These are phyloP conservation scores for Anthoceros angustus DNA, from an alignment of 225 moss, liverwort and hornwort species.

Conservation along the genomic window DNA sequence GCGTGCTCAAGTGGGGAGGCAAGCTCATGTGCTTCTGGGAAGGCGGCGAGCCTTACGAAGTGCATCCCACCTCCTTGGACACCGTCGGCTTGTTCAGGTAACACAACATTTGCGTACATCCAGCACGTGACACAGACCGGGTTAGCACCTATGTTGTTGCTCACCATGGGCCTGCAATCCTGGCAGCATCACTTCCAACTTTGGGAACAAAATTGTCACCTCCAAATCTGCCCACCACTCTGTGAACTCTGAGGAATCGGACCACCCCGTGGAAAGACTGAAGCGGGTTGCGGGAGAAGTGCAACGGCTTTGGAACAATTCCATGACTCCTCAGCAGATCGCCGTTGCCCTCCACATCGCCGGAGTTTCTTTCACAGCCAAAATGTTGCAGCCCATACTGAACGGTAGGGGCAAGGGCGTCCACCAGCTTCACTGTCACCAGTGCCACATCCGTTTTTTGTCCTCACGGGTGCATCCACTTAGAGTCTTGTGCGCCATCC, in stretches of 20 bases:
- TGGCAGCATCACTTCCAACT: no score
- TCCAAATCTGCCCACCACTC: no score
- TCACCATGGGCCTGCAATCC: no score
- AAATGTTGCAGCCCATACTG: slow-evolving; percentile 19
- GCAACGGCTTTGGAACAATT: neutral
- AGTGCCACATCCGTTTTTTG: neutral
- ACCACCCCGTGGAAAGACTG: neutral
- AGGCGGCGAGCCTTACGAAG: slow-evolving; percentile 16
- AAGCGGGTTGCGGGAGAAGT: neutral
- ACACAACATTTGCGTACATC: slow-evolving; percentile 5
- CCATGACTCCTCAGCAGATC: neutral
- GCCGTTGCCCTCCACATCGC: slow-evolving; percentile 8
- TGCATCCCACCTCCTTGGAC: slow-evolving; percentile 16
- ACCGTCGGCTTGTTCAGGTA: slow-evolving; percentile 18
- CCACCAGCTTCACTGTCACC: no score
- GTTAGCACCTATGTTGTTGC: no score
- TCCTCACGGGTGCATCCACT: neutral
- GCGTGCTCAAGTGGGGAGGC: slow-evolving; percentile 21
- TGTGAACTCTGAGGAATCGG: neutral
- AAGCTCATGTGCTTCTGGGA: slow-evolving; percentile 23
- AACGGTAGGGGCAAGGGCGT: no score
- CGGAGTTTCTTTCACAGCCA: slow-evolving; percentile 12
- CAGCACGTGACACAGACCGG: neutral
- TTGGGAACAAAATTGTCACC: no score
- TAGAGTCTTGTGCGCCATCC: no score